Conservation (phyloP, 2,329 filamentous ascomycete genomes). For the Hypoxylon sp. region DNA sequence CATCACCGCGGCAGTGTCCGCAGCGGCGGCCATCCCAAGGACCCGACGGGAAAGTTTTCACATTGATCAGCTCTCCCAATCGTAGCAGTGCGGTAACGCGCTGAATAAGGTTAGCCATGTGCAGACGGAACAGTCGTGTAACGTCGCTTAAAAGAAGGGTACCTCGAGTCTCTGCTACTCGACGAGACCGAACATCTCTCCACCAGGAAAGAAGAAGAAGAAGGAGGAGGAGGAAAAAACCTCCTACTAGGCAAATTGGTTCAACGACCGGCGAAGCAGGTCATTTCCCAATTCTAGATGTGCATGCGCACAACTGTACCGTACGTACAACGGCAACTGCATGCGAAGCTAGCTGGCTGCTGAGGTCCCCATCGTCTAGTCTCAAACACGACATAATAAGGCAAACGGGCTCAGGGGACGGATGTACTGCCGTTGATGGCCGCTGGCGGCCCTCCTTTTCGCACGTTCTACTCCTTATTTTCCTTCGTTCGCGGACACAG, state of each 20-base stretch:
- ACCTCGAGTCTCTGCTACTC: constrained; percentile 9
- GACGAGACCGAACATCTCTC: constrained; percentile 4
- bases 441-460: background rate
- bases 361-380: constrained; percentile 6
- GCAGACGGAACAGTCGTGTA: constrained; percentile 32
- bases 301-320: constrained; percentile 10
- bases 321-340: constrained; percentile 10
- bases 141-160: constrained; percentile 30
- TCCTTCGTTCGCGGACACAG: constrained; percentile 20
- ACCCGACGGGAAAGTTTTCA: constrained; percentile 19
- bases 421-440: constrained; percentile 19
- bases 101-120: constrained; percentile 37
- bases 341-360: constrained; percentile 8
- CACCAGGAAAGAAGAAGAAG: too few relatives aligned
- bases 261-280: constrained; percentile 8
- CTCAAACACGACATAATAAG: constrained; percentile 18
- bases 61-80: constrained; percentile 17
- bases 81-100: too few relatives aligned
- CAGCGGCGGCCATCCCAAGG: constrained; percentile 17
- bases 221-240: too few relatives aligned
- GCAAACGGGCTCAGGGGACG: constrained; percentile 12
- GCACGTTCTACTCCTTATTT: background rate
- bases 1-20: constrained; percentile 7
- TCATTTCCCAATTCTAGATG: background rate
- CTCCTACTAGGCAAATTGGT: constrained; percentile 10